Evolutionary conservation across 345 rosid species (phyloP).

Genomic region (Heritiera littoralis): DNA sequence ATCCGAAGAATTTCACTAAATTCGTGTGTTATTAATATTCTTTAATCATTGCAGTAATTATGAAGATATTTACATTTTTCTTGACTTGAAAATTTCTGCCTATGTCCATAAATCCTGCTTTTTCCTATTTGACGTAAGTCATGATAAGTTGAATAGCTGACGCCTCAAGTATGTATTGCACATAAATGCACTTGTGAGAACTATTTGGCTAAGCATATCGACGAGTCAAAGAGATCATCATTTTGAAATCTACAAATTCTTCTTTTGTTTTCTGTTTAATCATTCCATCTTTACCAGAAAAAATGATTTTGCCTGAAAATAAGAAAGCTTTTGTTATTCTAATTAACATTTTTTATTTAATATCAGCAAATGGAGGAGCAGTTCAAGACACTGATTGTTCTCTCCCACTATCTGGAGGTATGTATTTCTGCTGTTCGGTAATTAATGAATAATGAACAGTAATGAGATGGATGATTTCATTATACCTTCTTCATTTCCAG

Average conservation of each 20-base stretch:
- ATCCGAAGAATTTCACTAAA: not conserved
- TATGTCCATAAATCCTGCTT: not conserved
- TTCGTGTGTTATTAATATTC: not conserved
- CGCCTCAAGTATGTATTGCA: not conserved
- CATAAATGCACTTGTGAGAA: not conserved
- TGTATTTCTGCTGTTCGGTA: not conserved
- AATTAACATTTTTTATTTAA: conserved; percentile 6
- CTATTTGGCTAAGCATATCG: not conserved
- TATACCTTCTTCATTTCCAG: conserved; percentile 36
- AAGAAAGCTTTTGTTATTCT: not conserved
- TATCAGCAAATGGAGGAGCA: conserved; percentile 99
- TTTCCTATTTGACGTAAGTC: not conserved
- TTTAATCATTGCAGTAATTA: not conserved
- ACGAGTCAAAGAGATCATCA: not conserved
- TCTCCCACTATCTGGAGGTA: conserved; percentile 96
- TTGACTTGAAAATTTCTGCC: not conserved
- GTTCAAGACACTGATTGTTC: conserved; percentile 87
- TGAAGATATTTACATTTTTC: not conserved
- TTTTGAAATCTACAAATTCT: not conserved
- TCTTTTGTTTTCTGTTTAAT: not conserved
- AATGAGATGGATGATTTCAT: conserved; percentile 16
- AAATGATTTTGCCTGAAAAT: not conserved
- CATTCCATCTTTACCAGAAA: not conserved
- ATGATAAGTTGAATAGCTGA: not conserved
- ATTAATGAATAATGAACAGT: not conserved